Evolutionary conservation across 768 basidiomycete species (phyloP).

Genomic region (Ramaria sp.): DNA sequence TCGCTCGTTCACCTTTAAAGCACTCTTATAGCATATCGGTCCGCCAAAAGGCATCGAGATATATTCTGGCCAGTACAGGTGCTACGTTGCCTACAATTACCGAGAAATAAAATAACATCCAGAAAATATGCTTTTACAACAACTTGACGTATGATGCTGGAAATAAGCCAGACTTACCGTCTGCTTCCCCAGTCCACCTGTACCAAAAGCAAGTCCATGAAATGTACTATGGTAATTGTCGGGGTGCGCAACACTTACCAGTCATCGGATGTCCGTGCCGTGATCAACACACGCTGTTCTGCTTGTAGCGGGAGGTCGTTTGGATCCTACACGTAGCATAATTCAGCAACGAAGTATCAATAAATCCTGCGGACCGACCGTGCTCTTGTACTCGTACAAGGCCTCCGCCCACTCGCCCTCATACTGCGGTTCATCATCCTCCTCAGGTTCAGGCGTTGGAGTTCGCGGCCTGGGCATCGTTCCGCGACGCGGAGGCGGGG

Average conservation of each 20-base stretch:
- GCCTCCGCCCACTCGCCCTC: conserved; percentile 70
- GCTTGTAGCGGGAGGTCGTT: conserved; percentile 54
- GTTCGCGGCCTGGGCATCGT: conserved; percentile 13
- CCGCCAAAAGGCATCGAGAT: too few species aligned
- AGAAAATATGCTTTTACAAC: conserved; percentile 23
- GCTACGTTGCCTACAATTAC: not conserved
- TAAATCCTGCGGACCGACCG: too few species aligned
- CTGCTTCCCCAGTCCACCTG: conserved; percentile 61
- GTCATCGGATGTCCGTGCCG: conserved; percentile 60
- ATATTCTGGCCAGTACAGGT: not conserved
- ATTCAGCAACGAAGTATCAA: not conserved
- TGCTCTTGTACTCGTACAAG: conserved; percentile 63
- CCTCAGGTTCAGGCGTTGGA: conserved; percentile 23
- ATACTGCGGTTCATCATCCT: conserved; percentile 17
- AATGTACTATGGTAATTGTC: conserved; percentile 2
- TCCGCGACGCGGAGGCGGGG: conserved; percentile 36
- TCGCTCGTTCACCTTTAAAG: too few species aligned
- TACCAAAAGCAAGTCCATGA: conserved; percentile 7
- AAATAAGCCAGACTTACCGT: conserved; percentile 50
- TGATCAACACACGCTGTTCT: conserved; percentile 49
- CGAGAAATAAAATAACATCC: not conserved
- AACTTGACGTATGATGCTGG: conserved; percentile 61
- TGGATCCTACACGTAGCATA: conserved; percentile 39
- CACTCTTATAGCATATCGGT: too few species aligned
- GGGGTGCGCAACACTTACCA: conserved; percentile 39